phyloP scores from a whole-genome alignment of 805 yeast species.

The Saccharomyces kudriavzevii region DNA sequence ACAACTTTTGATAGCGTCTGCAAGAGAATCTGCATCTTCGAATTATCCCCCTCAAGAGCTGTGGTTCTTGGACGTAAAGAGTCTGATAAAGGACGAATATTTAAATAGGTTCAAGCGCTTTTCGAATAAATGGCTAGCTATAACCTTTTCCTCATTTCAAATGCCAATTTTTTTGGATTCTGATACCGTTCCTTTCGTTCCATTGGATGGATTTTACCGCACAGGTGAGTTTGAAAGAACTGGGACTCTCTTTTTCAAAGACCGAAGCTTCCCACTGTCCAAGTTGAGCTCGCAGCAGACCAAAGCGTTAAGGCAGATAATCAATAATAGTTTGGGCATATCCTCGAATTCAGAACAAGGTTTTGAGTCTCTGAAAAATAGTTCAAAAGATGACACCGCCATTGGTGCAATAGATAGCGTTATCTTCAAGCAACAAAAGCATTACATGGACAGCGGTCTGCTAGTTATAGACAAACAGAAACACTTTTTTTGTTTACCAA shows the following conservation, averaged over 20 bases:
- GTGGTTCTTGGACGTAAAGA: neutral
- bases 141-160: conserved; percentile 44
- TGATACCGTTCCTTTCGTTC: conserved; percentile 37
- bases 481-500: neutral
- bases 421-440: neutral
- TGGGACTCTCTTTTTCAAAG: conserved; percentile 19
- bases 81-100: conserved; percentile 1
- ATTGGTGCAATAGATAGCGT: neutral
- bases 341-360: conserved; percentile 11
- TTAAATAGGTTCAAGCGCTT: conserved; percentile 10
- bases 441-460: neutral
- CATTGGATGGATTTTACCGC: conserved; percentile 27
- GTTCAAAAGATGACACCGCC: neutral
- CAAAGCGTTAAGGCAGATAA: neutral
- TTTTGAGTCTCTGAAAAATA: conserved; percentile 10
- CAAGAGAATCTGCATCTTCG: conserved; percentile 11
- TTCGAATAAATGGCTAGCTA: conserved; percentile 43
- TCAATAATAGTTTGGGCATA: conserved; percentile 9
- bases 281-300: neutral
- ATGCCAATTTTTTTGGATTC: conserved; percentile 45
- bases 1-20: conserved; percentile 1
- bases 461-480: neutral
- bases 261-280: conserved; percentile 13
- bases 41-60: conserved; percentile 11
- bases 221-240: conserved; percentile 7